These are phyloP conservation scores for Termitomyces bulborhizus DNA, from an alignment of 768 basidiomycete genomes.

Conservation along the genomic window DNA sequence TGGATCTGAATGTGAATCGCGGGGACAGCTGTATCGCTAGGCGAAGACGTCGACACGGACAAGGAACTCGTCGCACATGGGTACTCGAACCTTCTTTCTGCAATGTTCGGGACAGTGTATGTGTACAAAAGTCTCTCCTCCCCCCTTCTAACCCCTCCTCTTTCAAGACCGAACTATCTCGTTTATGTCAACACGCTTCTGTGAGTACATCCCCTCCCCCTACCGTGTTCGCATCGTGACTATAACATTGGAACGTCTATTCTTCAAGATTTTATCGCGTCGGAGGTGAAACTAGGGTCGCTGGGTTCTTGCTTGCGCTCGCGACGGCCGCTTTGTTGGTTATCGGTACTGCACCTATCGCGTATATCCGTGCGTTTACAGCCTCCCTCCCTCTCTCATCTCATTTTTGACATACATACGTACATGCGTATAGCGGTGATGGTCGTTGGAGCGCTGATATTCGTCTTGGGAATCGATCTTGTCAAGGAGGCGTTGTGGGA, in stretches of 20 bases:
- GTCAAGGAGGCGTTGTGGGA: slow-evolving; percentile 97
- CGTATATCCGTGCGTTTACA: slow-evolving; percentile 65
- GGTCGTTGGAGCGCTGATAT: slow-evolving; percentile 89
- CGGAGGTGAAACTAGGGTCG: slow-evolving; percentile 78
- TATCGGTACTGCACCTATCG: slow-evolving; percentile 84
- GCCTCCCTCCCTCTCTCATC: too few relatives aligned
- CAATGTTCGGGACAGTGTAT: slow-evolving; percentile 75
- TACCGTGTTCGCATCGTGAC: too few relatives aligned
- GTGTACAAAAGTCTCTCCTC: slow-evolving; percentile 16
- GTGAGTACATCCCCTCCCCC: slow-evolving; percentile 27
- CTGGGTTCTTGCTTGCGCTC: slow-evolving; percentile 80
- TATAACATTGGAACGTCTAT: too few relatives aligned
- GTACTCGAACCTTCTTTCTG: slow-evolving; percentile 82
- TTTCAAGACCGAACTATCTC: slow-evolving; percentile 68
- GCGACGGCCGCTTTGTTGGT: slow-evolving; percentile 68
- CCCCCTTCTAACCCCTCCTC: neutral
- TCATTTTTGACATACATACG: too few relatives aligned
- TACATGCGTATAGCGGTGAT: slow-evolving; percentile 57
- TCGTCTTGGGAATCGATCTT: slow-evolving; percentile 90
- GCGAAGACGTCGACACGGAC: slow-evolving; percentile 86
- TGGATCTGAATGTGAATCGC: too few relatives aligned
- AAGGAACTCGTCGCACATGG: slow-evolving; percentile 92
- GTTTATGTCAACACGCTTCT: slow-evolving; percentile 85
- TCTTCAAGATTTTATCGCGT: slow-evolving; percentile 71
- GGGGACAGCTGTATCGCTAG: slow-evolving; percentile 71